These are phyloP conservation scores for Coleophoma eucalyptorum DNA, from an alignment of 2,329 filamentous ascomycete species.

Conservation along the genomic window DNA sequence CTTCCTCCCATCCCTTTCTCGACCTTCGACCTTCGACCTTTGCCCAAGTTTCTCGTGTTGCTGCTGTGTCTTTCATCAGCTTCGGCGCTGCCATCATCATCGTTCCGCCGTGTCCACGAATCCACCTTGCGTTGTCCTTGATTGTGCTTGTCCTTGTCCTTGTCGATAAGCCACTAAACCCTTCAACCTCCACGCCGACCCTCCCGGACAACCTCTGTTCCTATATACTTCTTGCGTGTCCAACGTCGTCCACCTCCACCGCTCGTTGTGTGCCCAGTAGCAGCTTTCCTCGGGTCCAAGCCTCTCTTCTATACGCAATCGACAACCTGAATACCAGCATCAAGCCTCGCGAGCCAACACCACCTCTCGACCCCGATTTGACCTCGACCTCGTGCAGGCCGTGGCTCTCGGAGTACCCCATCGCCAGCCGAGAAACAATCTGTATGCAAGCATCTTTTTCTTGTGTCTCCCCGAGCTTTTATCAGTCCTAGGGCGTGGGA, in stretches of 20 bases:
- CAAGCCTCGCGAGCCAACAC: background rate
- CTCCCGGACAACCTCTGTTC: background rate
- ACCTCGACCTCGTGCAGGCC: too few species aligned
- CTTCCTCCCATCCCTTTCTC: background rate
- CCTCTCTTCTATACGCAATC: background rate
- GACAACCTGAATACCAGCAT: background rate
- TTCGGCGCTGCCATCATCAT: background rate
- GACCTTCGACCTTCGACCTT: background rate
- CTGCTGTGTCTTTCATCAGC: background rate
- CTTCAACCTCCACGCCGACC: background rate
- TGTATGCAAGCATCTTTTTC: slow-evolving; percentile 1
- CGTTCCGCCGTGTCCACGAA: slow-evolving; percentile 9
- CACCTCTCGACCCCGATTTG: background rate
- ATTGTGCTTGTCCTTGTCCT: background rate
- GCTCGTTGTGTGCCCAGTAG: background rate
- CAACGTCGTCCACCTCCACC: background rate
- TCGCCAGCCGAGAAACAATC: background rate
- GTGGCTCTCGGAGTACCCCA: too few species aligned
- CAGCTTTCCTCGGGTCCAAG: background rate
- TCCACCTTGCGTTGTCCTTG: slow-evolving; percentile 12
- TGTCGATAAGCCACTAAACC: background rate
- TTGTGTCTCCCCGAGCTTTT: background rate
- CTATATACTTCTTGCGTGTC: background rate
- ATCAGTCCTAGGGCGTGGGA: slow-evolving; percentile 5
- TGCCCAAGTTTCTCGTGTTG: background rate